Base-by-base conservation (phyloP, 176 grass and related monocot species). In the Oryza meyeriana region DNA sequence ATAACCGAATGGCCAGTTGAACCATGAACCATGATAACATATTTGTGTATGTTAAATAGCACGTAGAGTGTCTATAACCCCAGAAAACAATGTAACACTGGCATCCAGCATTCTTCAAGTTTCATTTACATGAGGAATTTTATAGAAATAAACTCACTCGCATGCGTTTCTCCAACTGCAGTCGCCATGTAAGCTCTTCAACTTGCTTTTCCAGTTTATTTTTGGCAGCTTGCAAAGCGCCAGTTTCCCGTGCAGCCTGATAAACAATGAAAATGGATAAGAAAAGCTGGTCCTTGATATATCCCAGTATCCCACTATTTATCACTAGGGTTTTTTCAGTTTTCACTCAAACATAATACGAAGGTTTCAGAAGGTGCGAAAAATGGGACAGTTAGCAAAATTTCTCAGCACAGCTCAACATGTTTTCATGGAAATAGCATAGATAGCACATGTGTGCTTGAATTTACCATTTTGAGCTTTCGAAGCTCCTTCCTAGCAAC, bases 151-250 rank as follows among this genome's bases (percentile, higher is more conserved):
- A 75, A 91, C 82, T 94, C 85, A 98, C 93, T 81, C 96, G 84
- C 90, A 98, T 89, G 79, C 90, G 90, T 79, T 93, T 98, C 85
- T 98, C 96, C 78, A 98, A 79, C 77, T 91, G 91, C 63, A 94
- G 75, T 74, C 88, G 81, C 96, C 93, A 98, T 4, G 88, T 89
- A 86, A 98, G 96, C 76, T 98, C 96, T 74, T 98, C 93, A 32
- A 98, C 90, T 98, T 98, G 86, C 52, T 98, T 98, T 87, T 95
- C 96, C 73, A 98, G 83, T 80, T 98, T 95, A 79, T 93, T 98
- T 85, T 98, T 98, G 66, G 92, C 96, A 64, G 90, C 93, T 93
- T 98, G 96, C 75, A 98, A 84, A 26, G 96, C 96, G 33, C 96
- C 95, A 65, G 95, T 98, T 91, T 98, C 95, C 75, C 89, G 94